Evolutionary conservation across 331 rosid genomes (phyloP).

Genomic region (Malus hybrid): DNA sequence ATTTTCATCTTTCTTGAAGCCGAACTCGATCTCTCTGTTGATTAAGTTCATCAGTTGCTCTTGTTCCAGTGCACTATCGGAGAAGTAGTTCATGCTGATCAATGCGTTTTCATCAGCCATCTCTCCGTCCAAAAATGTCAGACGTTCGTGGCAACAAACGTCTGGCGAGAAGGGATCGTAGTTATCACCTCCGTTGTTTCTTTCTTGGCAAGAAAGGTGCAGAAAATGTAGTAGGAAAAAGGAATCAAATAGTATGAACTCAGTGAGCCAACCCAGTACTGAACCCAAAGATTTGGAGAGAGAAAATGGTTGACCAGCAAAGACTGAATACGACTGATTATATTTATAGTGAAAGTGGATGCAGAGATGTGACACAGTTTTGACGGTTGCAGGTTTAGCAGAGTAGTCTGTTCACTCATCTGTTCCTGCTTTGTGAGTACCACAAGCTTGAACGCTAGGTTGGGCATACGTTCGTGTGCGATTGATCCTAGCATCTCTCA

Average conservation of each 20-base stretch:
- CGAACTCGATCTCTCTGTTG: conserved; percentile 41
- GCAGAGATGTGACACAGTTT: conserved; percentile 10
- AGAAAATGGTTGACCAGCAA: conserved; percentile 17
- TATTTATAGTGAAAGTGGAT: neutral
- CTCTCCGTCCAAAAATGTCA: no score
- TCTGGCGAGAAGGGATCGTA: conserved; percentile 19
- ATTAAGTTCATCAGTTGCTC: conserved; percentile 8
- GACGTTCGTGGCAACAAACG: conserved; percentile 38
- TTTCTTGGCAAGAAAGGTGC: neutral
- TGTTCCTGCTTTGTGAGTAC: no score
- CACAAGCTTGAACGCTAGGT: no score
- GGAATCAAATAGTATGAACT: neutral
- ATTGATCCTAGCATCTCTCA: no score
- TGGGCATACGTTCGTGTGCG: no score
- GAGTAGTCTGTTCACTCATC: no score
- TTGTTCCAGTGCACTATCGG: no score
- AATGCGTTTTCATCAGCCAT: conserved; percentile 9
- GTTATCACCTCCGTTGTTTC: conserved; percentile 8
- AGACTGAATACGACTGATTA: neutral
- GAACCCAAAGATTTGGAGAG: conserved; percentile 8
- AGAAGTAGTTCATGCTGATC: neutral
- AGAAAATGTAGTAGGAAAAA: no score
- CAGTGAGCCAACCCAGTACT: neutral
- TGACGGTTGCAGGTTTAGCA: conserved; percentile 27
- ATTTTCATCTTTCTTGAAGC: conserved; percentile 36